A percentile compares a stretch with the other conserved stretches of the same genome.
Conservation (phyloP, 2,329 filamentous ascomycete genomes). For the Coniochaeta pulveracea region DNA sequence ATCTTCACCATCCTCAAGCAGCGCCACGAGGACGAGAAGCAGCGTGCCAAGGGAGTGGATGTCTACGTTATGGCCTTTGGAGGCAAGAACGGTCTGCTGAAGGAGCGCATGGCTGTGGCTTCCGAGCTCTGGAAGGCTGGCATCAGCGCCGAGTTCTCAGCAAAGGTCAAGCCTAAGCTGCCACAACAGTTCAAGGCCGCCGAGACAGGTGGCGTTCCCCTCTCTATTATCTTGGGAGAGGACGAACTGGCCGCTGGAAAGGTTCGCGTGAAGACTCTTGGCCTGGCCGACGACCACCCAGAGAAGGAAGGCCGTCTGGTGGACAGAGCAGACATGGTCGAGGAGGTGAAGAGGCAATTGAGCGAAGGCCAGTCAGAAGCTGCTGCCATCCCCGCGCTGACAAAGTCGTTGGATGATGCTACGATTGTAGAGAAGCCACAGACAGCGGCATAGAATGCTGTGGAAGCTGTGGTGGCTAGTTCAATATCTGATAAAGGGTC, state of each 20-base stretch:
- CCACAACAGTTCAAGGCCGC: constrained; percentile 86
- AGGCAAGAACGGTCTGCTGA: constrained; percentile 69
- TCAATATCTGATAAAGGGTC: no score
- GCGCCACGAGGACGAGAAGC: constrained; percentile 17
- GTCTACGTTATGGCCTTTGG: constrained; percentile 94
- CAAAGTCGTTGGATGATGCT: no score
- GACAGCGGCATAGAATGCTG: no score
- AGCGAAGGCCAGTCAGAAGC: background rate
- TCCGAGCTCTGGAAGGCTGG: constrained; percentile 74
- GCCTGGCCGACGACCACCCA: constrained; percentile 68
- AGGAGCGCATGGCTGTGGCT: constrained; percentile 74
- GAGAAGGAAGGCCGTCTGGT: constrained; percentile 83
- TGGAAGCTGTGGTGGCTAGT: no score
- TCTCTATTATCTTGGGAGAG: constrained; percentile 82
- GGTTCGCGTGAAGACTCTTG: constrained; percentile 84
- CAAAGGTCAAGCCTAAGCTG: constrained; percentile 85
- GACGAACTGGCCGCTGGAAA: constrained; percentile 77
- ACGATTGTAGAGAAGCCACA: no score
- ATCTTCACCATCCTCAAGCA: constrained; percentile 72
- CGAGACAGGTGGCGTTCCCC: constrained; percentile 72
- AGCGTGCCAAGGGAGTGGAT: constrained; percentile 67
- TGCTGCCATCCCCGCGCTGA: no score
- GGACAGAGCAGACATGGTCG: constrained; percentile 47
- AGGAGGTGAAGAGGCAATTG: constrained; percentile 41
- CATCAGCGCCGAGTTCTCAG: constrained; percentile 80